These are phyloP conservation scores for Taphrina pruni DNA, from an alignment of 1,139 yeast species.

Conservation along the genomic window DNA sequence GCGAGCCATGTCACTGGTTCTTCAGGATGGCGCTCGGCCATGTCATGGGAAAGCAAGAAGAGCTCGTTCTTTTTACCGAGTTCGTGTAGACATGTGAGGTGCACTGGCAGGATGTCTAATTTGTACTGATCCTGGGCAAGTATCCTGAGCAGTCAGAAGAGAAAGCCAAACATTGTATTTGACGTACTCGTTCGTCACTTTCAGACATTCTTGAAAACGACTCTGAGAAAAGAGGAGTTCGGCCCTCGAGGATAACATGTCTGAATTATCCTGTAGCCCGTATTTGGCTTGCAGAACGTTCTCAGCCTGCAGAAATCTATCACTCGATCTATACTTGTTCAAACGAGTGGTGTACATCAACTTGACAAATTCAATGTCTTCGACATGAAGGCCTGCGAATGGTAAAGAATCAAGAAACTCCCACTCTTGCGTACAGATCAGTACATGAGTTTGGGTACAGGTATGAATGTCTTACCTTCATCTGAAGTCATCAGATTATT, in stretches of 20 bases:
- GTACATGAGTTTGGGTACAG: neutral
- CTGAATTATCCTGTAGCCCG: constrained; percentile 70
- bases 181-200: constrained; percentile 64
- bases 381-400: constrained; percentile 66
- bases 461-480: constrained; percentile 57
- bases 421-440: constrained; percentile 59
- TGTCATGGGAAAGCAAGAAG: constrained; percentile 79
- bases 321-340: constrained; percentile 68
- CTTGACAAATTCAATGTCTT: constrained; percentile 77
- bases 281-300: constrained; percentile 71
- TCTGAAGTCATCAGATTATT: constrained; percentile 79
- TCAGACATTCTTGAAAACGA: constrained; percentile 76
- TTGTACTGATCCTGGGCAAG: constrained; percentile 71
- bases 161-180: neutral
- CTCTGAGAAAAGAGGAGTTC: constrained; percentile 78
- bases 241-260: constrained; percentile 71
- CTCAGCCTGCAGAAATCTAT: constrained; percentile 70
- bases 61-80: constrained; percentile 80
- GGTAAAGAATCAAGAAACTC: constrained; percentile 70
- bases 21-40: constrained; percentile 84
- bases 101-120: constrained; percentile 75
- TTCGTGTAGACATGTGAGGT: constrained; percentile 84
- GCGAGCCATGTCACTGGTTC: constrained; percentile 90
- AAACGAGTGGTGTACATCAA: constrained; percentile 76
- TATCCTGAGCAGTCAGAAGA: constrained; percentile 45